These are phyloP conservation scores for Trapa incisa DNA, from an alignment of 345 rosid species.

Conservation along the genomic window DNA sequence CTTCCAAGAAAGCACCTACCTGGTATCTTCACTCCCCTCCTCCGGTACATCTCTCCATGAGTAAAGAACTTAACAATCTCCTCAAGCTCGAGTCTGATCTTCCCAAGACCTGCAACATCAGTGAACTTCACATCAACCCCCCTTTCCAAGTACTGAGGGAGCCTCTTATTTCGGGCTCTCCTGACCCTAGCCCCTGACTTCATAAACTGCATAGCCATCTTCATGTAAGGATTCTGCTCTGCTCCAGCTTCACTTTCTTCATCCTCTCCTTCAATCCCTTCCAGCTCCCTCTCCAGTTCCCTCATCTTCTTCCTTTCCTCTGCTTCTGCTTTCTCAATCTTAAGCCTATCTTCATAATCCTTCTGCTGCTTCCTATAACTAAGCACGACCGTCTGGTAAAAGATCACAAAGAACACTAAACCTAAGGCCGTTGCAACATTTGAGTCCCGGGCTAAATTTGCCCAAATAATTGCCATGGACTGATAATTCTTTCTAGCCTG, in stretches of 20 bases:
- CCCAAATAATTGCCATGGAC: slow-evolving; percentile 55
- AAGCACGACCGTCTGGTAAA: slow-evolving; percentile 68
- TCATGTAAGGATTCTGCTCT: slow-evolving; percentile 62
- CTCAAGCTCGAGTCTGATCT: slow-evolving; percentile 86
- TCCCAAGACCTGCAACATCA: slow-evolving; percentile 96
- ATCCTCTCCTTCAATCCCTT: slow-evolving; percentile 41
- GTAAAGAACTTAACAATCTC: slow-evolving; percentile 94
- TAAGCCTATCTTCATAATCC: slow-evolving; percentile 85
- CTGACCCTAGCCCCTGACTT: slow-evolving; percentile 90
- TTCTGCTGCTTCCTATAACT: slow-evolving; percentile 74
- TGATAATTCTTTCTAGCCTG: slow-evolving; percentile 44
- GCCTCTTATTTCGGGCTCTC: slow-evolving; percentile 48
- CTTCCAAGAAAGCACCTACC: slow-evolving; percentile 26
- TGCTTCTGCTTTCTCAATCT: slow-evolving; percentile 87
- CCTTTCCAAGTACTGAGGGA: slow-evolving; percentile 79
- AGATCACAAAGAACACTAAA: slow-evolving; percentile 60
- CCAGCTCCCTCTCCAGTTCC: slow-evolving; percentile 72
- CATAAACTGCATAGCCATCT: slow-evolving; percentile 89
- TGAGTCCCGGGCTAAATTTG: slow-evolving; percentile 43
- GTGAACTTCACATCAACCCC: slow-evolving; percentile 80
- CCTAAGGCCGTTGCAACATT: slow-evolving; percentile 63
- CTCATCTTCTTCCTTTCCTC: slow-evolving; percentile 85
- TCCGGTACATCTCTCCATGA: slow-evolving; percentile 85
- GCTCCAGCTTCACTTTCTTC: slow-evolving; percentile 39
- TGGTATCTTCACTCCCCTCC: slow-evolving; percentile 90